A percentile compares a stretch with the other conserved stretches of the same genome.
These are phyloP conservation scores for Lippia alba DNA, from an alignment of 305 asterid genomes.

Conservation along the genomic window DNA sequence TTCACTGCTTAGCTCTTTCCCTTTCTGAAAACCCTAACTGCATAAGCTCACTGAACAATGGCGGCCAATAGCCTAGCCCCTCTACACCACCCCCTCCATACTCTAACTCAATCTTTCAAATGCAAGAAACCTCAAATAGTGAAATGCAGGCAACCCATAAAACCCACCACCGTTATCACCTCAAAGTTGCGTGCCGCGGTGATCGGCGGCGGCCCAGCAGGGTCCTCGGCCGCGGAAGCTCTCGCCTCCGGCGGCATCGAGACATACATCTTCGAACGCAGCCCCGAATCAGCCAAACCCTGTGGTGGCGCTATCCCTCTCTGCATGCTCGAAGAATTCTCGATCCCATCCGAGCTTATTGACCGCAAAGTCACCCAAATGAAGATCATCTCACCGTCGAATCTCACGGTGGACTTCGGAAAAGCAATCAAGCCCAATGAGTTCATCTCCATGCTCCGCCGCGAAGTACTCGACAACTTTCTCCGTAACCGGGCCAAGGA, in stretches of 20 bases:
- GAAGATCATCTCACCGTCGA: slow-evolving; percentile 87
- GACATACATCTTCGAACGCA: slow-evolving; percentile 85
- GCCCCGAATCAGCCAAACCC: slow-evolving; percentile 76
- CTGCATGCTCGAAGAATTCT: slow-evolving; percentile 88
- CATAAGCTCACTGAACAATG: slow-evolving; percentile 40
- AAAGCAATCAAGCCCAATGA: slow-evolving; percentile 70
- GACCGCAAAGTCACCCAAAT: slow-evolving; percentile 82
- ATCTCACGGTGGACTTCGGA: slow-evolving; percentile 78
- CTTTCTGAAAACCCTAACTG: slow-evolving; percentile 41
- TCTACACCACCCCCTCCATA: slow-evolving; percentile 47
- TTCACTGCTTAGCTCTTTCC: slow-evolving; percentile 19
- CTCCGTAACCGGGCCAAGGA: slow-evolving; percentile 72
- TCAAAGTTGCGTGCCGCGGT: slow-evolving; percentile 75
- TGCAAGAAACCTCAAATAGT: slow-evolving; percentile 35
- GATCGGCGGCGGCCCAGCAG: slow-evolving; percentile 92
- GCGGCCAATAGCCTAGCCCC: slow-evolving; percentile 48
- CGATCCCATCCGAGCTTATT: slow-evolving; percentile 67
- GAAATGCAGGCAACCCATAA: slow-evolving; percentile 28
- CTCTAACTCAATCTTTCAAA: slow-evolving; percentile 42
- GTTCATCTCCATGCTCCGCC: slow-evolving; percentile 91
- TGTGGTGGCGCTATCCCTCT: slow-evolving; percentile 98
- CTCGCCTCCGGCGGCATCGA: slow-evolving; percentile 81
- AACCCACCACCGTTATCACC: slow-evolving; percentile 29
- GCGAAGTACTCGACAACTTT: slow-evolving; percentile 86
- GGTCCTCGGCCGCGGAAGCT: slow-evolving; percentile 89